A percentile compares a stretch with the other conserved stretches of the same genome.
phyloP scores from a whole-genome alignment of 345 rosid species.

The Melaleuca quinquenervia region DNA sequence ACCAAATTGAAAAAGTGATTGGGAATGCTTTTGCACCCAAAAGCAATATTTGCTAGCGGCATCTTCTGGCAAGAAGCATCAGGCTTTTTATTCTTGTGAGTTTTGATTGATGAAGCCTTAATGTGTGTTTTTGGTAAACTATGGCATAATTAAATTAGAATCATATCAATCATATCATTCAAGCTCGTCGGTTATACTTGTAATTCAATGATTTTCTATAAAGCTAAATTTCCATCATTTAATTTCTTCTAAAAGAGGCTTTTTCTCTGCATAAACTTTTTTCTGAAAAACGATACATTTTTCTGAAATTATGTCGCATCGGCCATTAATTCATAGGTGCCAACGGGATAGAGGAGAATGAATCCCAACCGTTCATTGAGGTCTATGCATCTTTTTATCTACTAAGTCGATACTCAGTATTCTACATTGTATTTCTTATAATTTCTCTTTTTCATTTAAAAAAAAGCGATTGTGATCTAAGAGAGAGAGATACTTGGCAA shows the following conservation, averaged over 20 bases:
- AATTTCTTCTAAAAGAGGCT: rapidly evolving
- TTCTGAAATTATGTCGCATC: rapidly evolving
- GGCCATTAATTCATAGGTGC: background rate
- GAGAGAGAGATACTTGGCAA: no score
- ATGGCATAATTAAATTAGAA: rapidly evolving
- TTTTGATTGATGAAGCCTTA: background rate
- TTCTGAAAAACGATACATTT: background rate
- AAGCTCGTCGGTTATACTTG: background rate
- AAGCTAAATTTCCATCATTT: background rate
- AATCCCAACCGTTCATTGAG: background rate
- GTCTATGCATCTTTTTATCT: background rate
- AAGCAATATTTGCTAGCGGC: background rate
- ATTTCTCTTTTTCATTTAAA: background rate
- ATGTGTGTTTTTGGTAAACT: background rate
- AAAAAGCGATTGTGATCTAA: no score
- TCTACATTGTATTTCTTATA: background rate
- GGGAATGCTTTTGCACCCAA: no score
- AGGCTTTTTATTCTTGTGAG: background rate
- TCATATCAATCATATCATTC: background rate
- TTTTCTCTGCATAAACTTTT: no score
- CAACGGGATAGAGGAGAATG: background rate
- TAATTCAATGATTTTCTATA: no score
- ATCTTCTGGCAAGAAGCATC: background rate
- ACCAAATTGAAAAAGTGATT: no score
- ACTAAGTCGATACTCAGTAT: background rate